Percentiles rank a stretch among this genome's conserved stretches.
Conservation (phyloP, 768 basidiomycete species). For the Trametes cingulata region DNA sequence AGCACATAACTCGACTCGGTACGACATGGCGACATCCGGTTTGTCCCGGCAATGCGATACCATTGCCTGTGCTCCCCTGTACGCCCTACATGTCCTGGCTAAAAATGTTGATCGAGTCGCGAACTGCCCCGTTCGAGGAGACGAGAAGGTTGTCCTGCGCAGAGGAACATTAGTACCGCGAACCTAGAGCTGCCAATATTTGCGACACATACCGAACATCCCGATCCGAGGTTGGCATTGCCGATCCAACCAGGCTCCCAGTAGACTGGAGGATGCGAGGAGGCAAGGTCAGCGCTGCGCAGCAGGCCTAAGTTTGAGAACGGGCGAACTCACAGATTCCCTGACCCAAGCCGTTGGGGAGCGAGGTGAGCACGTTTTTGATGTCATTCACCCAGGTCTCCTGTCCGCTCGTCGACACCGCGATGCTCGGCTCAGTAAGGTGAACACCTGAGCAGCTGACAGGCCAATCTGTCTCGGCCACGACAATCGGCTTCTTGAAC, state of each 20-base stretch:
- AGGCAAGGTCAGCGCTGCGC: background rate
- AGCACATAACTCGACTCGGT: no score
- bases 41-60: background rate
- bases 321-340: slow-evolving; percentile 40
- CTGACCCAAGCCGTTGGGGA: slow-evolving; percentile 39
- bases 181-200: background rate
- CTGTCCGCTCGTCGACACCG: slow-evolving; percentile 54
- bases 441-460: slow-evolving; percentile 44
- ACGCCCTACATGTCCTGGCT: slow-evolving; percentile 18
- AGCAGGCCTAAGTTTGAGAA: no score
- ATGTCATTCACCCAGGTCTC: slow-evolving; percentile 54
- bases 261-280: slow-evolving; percentile 41
- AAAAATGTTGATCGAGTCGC: slow-evolving; percentile 34
- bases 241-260: slow-evolving; percentile 72
- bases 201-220: slow-evolving; percentile 30
- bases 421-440: slow-evolving; percentile 48
- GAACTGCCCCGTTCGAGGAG: slow-evolving; percentile 44
- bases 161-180: background rate
- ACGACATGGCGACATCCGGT: no score
- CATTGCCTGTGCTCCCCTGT: background rate
- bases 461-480: slow-evolving; percentile 70
- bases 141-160: slow-evolving; percentile 54
- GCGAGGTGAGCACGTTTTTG: slow-evolving; percentile 42
- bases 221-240: slow-evolving; percentile 42
- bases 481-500: slow-evolving; percentile 56